phyloP scores from a whole-genome alignment of 805 yeast species.

The Candida awuae region DNA sequence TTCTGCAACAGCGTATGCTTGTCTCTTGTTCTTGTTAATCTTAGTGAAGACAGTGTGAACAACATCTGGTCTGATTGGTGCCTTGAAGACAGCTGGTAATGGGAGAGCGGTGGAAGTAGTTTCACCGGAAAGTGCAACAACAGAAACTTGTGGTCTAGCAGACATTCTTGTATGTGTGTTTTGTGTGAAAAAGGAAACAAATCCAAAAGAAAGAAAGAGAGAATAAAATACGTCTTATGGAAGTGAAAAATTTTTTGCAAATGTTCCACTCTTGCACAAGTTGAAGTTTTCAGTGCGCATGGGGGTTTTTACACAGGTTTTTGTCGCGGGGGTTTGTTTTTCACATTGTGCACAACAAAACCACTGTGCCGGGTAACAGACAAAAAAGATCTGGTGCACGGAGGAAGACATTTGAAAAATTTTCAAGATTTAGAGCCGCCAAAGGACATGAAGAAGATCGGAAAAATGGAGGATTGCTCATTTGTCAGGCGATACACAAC shows the following conservation, averaged over 20 bases:
- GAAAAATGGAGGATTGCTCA: not conserved
- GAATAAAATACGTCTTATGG: not conserved
- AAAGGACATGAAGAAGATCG: not conserved
- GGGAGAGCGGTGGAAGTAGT: constrained; percentile 77
- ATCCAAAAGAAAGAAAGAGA: not conserved
- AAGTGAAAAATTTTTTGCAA: not conserved
- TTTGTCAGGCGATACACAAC: too few relatives aligned
- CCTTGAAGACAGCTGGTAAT: constrained; percentile 97
- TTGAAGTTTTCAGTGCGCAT: too few relatives aligned
- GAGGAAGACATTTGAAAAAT: not conserved
- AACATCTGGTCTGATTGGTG: constrained; percentile 99
- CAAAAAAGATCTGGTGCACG: not conserved
- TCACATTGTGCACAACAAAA: too few relatives aligned
- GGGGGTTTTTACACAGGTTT: too few relatives aligned
- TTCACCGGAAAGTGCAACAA: constrained; percentile 77
- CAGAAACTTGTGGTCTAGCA: constrained; percentile 93
- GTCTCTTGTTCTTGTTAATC: constrained; percentile 99
- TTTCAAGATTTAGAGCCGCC: not conserved
- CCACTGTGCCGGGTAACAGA: not conserved
- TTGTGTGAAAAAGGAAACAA: constrained; percentile 1
- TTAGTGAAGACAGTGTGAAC: constrained; percentile 98
- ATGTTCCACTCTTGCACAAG: too few relatives aligned
- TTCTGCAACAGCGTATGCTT: constrained; percentile 99
- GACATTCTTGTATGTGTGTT: constrained; percentile 24
- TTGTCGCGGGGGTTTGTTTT: too few relatives aligned